These are phyloP conservation scores for Leucocoprinus birnbaumii DNA, from an alignment of 768 basidiomycete genomes.

Conservation along the genomic window DNA sequence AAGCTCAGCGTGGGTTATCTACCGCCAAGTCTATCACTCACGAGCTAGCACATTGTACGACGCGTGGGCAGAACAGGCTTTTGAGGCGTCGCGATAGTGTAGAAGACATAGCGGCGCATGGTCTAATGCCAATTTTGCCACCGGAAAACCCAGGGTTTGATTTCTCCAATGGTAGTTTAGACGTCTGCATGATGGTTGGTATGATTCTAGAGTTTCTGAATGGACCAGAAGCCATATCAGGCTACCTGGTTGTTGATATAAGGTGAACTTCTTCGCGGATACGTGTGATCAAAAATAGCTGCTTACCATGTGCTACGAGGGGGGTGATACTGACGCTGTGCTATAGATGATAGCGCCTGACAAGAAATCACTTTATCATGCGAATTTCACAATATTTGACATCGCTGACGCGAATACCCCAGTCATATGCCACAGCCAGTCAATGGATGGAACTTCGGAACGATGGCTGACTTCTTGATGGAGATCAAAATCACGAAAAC, in stretches of 20 bases:
- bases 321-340: conserved; percentile 4
- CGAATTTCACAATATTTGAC: neutral
- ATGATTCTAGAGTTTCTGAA: neutral
- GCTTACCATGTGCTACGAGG: conserved; percentile 7
- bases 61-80: neutral
- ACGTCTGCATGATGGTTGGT: neutral
- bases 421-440: too few relatives aligned
- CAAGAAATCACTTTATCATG: neutral
- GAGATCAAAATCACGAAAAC: too few relatives aligned
- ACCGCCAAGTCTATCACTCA: neutral
- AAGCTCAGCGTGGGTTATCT: conserved; percentile 1
- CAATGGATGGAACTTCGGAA: too few relatives aligned
- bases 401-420: neutral
- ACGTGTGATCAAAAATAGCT: neutral
- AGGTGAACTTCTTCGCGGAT: neutral
- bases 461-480: too few relatives aligned
- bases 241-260: neutral
- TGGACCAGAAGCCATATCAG: neutral
- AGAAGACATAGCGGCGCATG: conserved; percentile 10
- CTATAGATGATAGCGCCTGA: neutral
- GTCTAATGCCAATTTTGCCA: conserved; percentile 5
- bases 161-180: neutral
- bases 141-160: conserved; percentile 1
- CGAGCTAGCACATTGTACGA: neutral
- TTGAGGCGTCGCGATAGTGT: neutral